These are phyloP conservation scores for Plantago lanceolata DNA, from an alignment of 305 asterid genomes.

Conservation along the genomic window DNA sequence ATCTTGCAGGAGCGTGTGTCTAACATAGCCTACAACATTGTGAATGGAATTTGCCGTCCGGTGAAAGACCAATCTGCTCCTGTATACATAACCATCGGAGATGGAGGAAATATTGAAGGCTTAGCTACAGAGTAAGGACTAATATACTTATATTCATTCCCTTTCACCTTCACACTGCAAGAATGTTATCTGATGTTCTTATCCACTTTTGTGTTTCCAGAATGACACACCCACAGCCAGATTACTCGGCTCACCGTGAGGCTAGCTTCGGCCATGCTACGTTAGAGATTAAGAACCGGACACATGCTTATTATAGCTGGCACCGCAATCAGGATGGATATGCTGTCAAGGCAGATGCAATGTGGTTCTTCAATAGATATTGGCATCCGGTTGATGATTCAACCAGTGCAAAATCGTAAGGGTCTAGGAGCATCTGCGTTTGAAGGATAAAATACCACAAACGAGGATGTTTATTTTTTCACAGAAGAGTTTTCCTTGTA, in stretches of 20 bases:
- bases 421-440: neutral
- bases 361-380: slow-evolving; percentile 34
- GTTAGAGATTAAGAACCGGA: slow-evolving; percentile 32
- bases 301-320: slow-evolving; percentile 34
- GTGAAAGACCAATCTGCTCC: slow-evolving; percentile 47
- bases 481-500: neutral
- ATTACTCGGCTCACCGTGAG: slow-evolving; percentile 30
- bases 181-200: neutral
- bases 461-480: neutral
- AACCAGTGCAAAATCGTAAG: neutral
- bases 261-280: slow-evolving; percentile 36
- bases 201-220: slow-evolving; percentile 22
- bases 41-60: slow-evolving; percentile 47
- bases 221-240: slow-evolving; percentile 34
- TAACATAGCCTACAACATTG: slow-evolving; percentile 48
- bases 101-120: slow-evolving; percentile 65
- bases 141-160: neutral
- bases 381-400: slow-evolving; percentile 42
- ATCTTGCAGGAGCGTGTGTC: slow-evolving; percentile 49
- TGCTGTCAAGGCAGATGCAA: slow-evolving; percentile 33
- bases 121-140: slow-evolving; percentile 42
- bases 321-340: slow-evolving; percentile 39
- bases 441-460: neutral
- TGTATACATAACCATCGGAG: slow-evolving; percentile 59
- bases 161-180: neutral